Conservation (phyloP, 495 filamentous ascomycete genomes). For the Thermothielavioides terrestris region DNA sequence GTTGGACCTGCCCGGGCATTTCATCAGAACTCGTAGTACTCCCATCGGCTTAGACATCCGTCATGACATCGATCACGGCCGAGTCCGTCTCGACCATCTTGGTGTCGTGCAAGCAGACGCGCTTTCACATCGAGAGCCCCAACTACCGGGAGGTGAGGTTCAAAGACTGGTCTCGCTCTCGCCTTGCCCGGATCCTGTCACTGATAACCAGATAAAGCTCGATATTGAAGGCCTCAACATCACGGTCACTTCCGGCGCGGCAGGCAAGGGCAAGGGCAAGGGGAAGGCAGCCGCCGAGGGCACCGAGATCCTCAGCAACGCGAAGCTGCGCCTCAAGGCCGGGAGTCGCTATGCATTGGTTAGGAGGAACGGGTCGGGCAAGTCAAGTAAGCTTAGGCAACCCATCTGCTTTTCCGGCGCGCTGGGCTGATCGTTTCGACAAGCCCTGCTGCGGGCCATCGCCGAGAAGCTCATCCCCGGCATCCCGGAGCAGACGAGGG, state of each 20-base stretch:
- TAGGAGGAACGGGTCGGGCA: slow-evolving; percentile 71
- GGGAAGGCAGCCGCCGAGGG: slow-evolving; percentile 46
- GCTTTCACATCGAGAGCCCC: slow-evolving; percentile 47
- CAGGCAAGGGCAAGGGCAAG: slow-evolving; percentile 29
- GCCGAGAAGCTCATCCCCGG: slow-evolving; percentile 72
- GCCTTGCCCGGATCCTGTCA: too few relatives aligned
- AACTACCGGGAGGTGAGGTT: slow-evolving; percentile 43
- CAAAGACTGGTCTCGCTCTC: not conserved
- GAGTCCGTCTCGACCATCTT: slow-evolving; percentile 43
- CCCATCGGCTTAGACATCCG: not conserved
- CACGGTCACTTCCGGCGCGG: slow-evolving; percentile 42
- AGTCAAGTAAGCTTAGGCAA: slow-evolving; percentile 52
- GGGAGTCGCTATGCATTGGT: slow-evolving; percentile 65
- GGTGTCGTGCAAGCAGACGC: slow-evolving; percentile 49
- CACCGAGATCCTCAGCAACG: slow-evolving; percentile 59
- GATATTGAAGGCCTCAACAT: slow-evolving; percentile 61
- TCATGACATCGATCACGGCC: slow-evolving; percentile 41
- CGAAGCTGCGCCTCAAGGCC: slow-evolving; percentile 58
- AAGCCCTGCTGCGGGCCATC: slow-evolving; percentile 64
- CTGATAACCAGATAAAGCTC: slow-evolving; percentile 42
- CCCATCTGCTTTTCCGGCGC: not conserved
- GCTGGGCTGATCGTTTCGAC: not conserved
- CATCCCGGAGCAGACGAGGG: slow-evolving; percentile 56
- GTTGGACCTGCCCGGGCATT: too few relatives aligned
- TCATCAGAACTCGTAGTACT: not conserved